Base-by-base conservation (phyloP, 352 stramenopile genomes). In the Phytophthora podocarpi region DNA sequence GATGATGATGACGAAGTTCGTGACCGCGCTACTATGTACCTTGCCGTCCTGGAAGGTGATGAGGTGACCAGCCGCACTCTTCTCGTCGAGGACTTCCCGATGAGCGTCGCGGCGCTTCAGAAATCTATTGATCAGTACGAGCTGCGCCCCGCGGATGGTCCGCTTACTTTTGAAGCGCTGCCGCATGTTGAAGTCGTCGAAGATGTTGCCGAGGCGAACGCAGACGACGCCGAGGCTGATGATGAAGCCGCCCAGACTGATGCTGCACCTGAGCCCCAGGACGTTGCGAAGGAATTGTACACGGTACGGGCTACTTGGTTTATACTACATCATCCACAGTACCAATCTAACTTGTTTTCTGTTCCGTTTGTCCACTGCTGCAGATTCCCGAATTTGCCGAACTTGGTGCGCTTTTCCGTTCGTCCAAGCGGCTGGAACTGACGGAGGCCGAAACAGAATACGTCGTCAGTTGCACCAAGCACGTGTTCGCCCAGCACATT, bases 381-480 rank as follows among this genome's bases (percentile, higher is more conserved):
- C 46, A 93, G 65, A 98, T 99, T 68, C 95, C 97, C 2, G 95
- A 98, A 59, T 92, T 99, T 63, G 92, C 96, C 2, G 76, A 89
- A 31, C 78, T 99, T 35, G 97, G 97, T 23, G 74, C 87, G 10
- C 80, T 99, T 20, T 98, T 99, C 82, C 85, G 92, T 46, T 98
- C 91, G 32, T 93, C 92, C 15, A 72, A 85, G 51, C 85, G 95
- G 8, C 78, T 97, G 15, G 79, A 93, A 61, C 82, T 99, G 47
- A 99, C 97, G 4, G 97, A 99, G 72, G 89, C 83, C 12, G 97
- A 99, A 72, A 98, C 96, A 4, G 97, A 99, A 84, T 99, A 99
- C 72, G 90, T 98, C 34, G 97, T 99, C 28, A 89, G 79, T 57
- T 98, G 92, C 67, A 90, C 94, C 46, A 99, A 99, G 77, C 97